phyloP scores from a whole-genome alignment of 2,329 filamentous ascomycete genomes.

The Setomelanomma holmii region DNA sequence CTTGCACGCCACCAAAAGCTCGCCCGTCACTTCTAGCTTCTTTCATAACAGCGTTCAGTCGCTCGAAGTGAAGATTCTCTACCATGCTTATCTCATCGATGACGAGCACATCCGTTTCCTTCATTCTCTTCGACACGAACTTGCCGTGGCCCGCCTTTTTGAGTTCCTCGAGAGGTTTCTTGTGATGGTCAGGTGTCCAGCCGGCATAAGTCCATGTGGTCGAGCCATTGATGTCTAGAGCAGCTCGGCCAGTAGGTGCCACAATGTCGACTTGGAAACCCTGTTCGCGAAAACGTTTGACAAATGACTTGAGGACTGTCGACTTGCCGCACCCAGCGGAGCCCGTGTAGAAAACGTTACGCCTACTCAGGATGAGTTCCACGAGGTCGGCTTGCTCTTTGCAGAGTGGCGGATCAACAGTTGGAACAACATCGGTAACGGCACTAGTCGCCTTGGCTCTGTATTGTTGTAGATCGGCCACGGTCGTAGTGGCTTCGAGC shows the following conservation, averaged over 20 bases:
- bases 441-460: not conserved
- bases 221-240: slow-evolving; percentile 62
- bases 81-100: slow-evolving; percentile 74
- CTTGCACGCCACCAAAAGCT: slow-evolving; percentile 59
- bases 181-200: slow-evolving; percentile 59
- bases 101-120: slow-evolving; percentile 61
- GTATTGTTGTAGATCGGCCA: not conserved
- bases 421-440: not conserved
- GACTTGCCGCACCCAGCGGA: slow-evolving; percentile 68
- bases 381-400: slow-evolving; percentile 59
- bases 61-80: slow-evolving; percentile 61
- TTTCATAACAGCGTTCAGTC: slow-evolving; percentile 58
- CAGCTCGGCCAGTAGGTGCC: slow-evolving; percentile 67
- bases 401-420: slow-evolving; percentile 13
- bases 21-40: slow-evolving; percentile 29
- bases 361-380: slow-evolving; percentile 58
- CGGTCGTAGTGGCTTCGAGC: not conserved
- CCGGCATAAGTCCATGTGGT: slow-evolving; percentile 66
- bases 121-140: slow-evolving; percentile 48
- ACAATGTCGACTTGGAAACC: slow-evolving; percentile 58
- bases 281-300: slow-evolving; percentile 44
- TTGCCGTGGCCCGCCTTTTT: slow-evolving; percentile 41
- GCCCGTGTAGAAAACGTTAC: slow-evolving; percentile 70
- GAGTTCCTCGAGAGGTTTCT: slow-evolving; percentile 50
- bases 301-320: slow-evolving; percentile 61